Percentiles rank a stretch among this genome's conserved stretches.
Evolutionary conservation across 805 yeast species (phyloP).

Genomic region (Hanseniaspora occidentalis): DNA sequence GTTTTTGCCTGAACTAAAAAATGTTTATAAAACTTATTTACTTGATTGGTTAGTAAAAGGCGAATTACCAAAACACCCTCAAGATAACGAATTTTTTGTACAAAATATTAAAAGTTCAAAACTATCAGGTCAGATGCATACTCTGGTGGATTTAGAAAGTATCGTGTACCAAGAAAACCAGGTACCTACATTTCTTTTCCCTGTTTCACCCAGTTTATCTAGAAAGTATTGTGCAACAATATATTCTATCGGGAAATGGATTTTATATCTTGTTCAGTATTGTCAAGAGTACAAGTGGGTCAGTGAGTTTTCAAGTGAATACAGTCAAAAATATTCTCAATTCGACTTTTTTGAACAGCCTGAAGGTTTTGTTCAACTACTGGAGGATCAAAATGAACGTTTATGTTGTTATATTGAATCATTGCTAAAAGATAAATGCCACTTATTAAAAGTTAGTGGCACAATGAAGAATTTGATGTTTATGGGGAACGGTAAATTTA

Average conservation of each 20-base stretch:
- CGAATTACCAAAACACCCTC: conserved; percentile 35
- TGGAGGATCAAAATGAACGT: conserved; percentile 36
- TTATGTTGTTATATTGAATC: conserved; percentile 39
- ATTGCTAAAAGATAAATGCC: conserved; percentile 36
- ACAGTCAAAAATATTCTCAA: conserved; percentile 9
- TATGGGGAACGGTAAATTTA: conserved; percentile 71
- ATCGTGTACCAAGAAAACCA: conserved; percentile 15
- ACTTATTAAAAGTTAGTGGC: conserved; percentile 39
- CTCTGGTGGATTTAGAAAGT: conserved; percentile 16
- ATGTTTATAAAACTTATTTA: conserved; percentile 50
- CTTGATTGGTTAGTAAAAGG: conserved; percentile 64
- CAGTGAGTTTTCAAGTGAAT: conserved; percentile 28
- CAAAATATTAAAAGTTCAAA: background rate
- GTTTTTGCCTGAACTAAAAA: conserved; percentile 34
- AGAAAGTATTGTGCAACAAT: conserved; percentile 31
- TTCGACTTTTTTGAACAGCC: conserved; percentile 5
- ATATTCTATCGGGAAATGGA: conserved; percentile 60
- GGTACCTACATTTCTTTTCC: conserved; percentile 2
- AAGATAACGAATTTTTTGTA: background rate
- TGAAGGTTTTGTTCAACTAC: conserved; percentile 22
- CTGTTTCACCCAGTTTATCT: conserved; percentile 35
- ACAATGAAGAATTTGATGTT: conserved; percentile 56
- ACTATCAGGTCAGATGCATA: background rate
- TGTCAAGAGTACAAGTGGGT: conserved; percentile 65
- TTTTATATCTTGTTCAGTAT: conserved; percentile 46